phyloP scores from a whole-genome alignment of 345 rosid genomes.

The Eucalyptus sideroxylon region DNA sequence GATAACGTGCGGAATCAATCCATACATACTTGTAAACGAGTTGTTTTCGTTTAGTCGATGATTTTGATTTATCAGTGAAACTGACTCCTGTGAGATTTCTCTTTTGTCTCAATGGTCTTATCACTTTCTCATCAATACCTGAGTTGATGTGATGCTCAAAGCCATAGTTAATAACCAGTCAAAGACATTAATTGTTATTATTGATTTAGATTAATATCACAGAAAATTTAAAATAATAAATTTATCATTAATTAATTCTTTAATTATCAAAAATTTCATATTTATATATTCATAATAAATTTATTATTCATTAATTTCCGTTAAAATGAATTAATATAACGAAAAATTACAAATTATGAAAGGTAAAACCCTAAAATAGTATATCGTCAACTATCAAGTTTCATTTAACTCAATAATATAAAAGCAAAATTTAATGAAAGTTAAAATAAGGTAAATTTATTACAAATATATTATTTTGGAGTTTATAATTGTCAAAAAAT shows the following conservation, averaged over 20 bases:
- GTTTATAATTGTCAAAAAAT: too few relatives aligned
- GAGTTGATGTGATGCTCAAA: not conserved
- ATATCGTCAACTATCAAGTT: fast-evolving
- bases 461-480: too few relatives aligned
- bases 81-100: not conserved
- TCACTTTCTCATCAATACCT: not conserved
- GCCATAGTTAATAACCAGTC: not conserved
- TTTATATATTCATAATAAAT: too few relatives aligned
- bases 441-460: too few relatives aligned
- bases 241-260: too few relatives aligned
- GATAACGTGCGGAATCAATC: not conserved
- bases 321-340: too few relatives aligned
- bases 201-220: not conserved
- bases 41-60: not conserved
- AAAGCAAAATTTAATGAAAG: too few relatives aligned
- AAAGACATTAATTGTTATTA: not conserved
- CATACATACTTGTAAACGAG: not conserved
- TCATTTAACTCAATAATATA: too few relatives aligned
- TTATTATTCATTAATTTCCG: fast-evolving
- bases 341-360: too few relatives aligned
- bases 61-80: not conserved
- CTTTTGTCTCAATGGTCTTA: not conserved
- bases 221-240: too few relatives aligned
- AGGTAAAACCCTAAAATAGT: fast-evolving
- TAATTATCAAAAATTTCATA: too few relatives aligned